Evolutionary conservation across 306 rosid genomes (phyloP).

Genomic region (Notholithocarpus densiflorus): DNA sequence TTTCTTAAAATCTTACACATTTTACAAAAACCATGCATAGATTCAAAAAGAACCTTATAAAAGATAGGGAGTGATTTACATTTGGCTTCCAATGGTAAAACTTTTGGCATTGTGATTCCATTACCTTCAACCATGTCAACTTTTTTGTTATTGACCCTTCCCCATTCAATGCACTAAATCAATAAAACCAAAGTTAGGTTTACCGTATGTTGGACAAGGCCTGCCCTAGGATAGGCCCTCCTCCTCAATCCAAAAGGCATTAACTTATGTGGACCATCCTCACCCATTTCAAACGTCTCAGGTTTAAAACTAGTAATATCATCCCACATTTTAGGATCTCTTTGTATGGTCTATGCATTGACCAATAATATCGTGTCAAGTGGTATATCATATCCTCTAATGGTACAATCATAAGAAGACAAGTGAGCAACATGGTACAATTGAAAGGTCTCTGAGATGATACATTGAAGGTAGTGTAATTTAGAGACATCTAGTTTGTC

Average conservation of each 20-base stretch:
- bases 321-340: slow-evolving; percentile 29
- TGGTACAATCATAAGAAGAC: too few species aligned
- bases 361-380: slow-evolving; percentile 1
- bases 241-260: slow-evolving; percentile 25
- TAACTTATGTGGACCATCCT: not conserved
- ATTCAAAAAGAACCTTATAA: not conserved
- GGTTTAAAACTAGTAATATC: slow-evolving; percentile 26
- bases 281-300: slow-evolving; percentile 11
- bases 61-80: slow-evolving; percentile 24
- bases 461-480: slow-evolving; percentile 30
- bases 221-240: not conserved
- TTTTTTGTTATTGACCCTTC: too few species aligned
- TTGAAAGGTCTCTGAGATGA: slow-evolving; percentile 27
- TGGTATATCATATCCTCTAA: too few species aligned
- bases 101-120: too few species aligned
- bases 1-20: too few species aligned
- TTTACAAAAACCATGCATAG: not conserved
- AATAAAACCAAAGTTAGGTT: slow-evolving; percentile 24
- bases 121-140: too few species aligned
- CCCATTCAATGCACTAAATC: slow-evolving; percentile 1
- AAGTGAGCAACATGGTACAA: too few species aligned
- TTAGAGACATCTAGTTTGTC: slow-evolving; percentile 27
- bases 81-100: not conserved
- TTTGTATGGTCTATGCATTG: slow-evolving; percentile 38
- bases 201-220: not conserved